These are phyloP conservation scores for Candida chauliodis DNA, from an alignment of 805 yeast species.

Conservation along the genomic window DNA sequence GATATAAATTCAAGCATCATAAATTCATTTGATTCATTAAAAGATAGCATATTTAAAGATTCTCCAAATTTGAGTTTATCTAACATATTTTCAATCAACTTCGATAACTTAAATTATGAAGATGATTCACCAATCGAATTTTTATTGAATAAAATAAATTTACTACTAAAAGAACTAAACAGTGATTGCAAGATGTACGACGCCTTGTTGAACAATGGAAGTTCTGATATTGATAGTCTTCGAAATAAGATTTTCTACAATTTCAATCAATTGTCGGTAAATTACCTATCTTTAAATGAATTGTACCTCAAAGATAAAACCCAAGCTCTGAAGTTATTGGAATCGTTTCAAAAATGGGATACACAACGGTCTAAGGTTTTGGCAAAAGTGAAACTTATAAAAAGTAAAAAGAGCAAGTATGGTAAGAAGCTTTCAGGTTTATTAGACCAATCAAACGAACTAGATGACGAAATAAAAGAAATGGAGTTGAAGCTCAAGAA, in stretches of 20 bases:
- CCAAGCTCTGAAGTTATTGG: constrained; percentile 21
- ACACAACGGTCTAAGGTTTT: constrained; percentile 29
- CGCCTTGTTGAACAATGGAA: constrained; percentile 28
- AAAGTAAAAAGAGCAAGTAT: constrained; percentile 36
- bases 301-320: constrained; percentile 38
- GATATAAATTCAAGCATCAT: not conserved
- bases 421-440: constrained; percentile 40
- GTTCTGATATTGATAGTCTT: constrained; percentile 24
- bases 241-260: constrained; percentile 25
- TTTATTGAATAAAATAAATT: constrained; percentile 12
- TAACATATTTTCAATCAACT: constrained; percentile 2
- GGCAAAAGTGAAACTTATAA: constrained; percentile 33
- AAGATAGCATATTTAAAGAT: constrained; percentile 1
- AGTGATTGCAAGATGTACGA: constrained; percentile 22
- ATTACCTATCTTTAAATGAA: constrained; percentile 44
- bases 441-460: constrained; percentile 24
- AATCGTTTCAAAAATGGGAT: constrained; percentile 40
- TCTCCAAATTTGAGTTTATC: not conserved
- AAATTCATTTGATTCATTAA: constrained; percentile 4
- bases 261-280: constrained; percentile 39
- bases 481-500: constrained; percentile 32
- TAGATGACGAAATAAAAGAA: constrained; percentile 36
- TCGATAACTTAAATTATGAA: not conserved
- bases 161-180: constrained; percentile 17
- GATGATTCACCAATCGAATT: constrained; percentile 14